These are phyloP conservation scores for Azolla pinnata DNA, from an alignment of 75 land plant species.

Conservation along the genomic window DNA sequence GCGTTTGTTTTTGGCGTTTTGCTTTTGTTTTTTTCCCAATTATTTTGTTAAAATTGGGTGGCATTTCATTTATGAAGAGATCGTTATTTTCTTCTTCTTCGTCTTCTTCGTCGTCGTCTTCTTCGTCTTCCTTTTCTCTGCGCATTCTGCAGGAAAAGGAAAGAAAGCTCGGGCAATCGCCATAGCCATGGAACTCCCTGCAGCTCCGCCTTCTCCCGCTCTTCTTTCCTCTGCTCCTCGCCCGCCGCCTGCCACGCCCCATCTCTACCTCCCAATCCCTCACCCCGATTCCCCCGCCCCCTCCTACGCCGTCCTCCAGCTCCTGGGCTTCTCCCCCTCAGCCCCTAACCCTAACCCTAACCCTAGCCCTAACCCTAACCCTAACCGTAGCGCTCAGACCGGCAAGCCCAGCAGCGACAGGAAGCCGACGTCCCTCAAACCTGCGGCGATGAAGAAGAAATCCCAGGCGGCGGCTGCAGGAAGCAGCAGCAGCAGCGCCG, in stretches of 20 bases:
- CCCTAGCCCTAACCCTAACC: background rate
- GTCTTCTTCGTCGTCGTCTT: background rate
- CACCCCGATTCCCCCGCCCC: constrained; percentile 7
- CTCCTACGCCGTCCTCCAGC: constrained; percentile 5
- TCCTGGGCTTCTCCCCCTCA: constrained; percentile 7
- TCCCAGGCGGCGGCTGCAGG: background rate
- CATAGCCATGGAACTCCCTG: constrained; percentile 8
- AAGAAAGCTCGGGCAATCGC: no score
- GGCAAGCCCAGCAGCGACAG: constrained; percentile 3
- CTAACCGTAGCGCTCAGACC: background rate
- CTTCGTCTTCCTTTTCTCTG: background rate
- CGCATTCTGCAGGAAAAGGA: background rate
- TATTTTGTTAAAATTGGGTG: no score
- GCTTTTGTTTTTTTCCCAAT: no score
- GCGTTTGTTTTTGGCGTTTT: no score
- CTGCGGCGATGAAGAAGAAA: constrained; percentile 5
- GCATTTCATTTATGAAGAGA: no score
- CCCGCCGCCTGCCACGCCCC: background rate
- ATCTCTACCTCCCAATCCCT: background rate
- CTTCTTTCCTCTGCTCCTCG: background rate
- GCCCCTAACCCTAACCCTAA: constrained; percentile 1
- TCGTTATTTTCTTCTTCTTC: background rate
- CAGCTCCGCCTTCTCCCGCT: background rate
- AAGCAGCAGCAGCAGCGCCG: background rate
- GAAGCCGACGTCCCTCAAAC: constrained; percentile 1